Evolutionary conservation across 495 filamentous ascomycete species (phyloP), one percentile per base, ranked within the genome.

Genomic region (Hypomontagnella submonticulosa): DNA sequence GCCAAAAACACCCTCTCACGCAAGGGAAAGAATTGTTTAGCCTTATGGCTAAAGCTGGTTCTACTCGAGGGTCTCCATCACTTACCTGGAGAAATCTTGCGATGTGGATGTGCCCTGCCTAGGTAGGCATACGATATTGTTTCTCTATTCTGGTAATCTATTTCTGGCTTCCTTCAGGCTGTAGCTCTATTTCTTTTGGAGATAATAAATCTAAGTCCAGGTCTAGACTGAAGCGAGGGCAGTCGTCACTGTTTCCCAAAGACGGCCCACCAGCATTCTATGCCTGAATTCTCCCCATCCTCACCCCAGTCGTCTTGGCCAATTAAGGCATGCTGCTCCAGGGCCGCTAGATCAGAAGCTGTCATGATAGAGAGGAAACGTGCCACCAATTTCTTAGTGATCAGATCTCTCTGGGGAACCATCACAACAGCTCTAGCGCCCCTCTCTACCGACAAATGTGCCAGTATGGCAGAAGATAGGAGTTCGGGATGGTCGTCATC

Each of bases 291-390:
- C 8, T 76, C 77, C 7, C 72, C 77, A 8, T 77, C 77, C 10
- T 75, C 74, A 4, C 73, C 79, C 80, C 79, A 83, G 34, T 82
- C 78, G 44, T 83, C 81, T 54, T 81, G 69, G 8, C 79, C 80
- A 0, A 69, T 55, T 8, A 81, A 66, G 1, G 67, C 49, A 36
- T 64, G 71, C 46, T 81, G 76, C 12, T 79, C 70, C 9, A 76
- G 30, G 12, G 67, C 71, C 1, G 48, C 32, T 33, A 83, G 56
- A 6, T 71, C 66, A 23, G 15, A 72, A 6, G 53, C 33, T 2
- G 49, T 55, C 70, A 82, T 70, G 27, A 41, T 59, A 0, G 34
- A 56, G 8, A 69, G 62, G 27, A 83, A 70, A 5, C 53, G 42
- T 1, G n/a, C 46, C 6, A 73, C 47, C 4, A 83, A 63, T 7